These are phyloP conservation scores for Xylariaceae sp. DNA, from an alignment of 2,329 filamentous ascomycete species.

Conservation along the genomic window DNA sequence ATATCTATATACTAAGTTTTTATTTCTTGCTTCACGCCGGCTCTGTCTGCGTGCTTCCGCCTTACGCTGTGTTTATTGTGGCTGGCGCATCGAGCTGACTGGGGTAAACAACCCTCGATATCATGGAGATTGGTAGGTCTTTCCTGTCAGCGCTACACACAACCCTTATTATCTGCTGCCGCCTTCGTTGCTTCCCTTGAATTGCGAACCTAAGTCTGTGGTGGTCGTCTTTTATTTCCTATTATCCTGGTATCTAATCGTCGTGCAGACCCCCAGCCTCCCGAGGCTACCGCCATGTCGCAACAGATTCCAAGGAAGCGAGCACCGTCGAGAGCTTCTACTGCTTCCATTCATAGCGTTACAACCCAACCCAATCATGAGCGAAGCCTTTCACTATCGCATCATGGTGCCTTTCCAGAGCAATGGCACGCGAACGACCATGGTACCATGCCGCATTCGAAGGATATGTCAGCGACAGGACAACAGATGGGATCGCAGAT, in stretches of 20 bases:
- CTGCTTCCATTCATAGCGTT: conserved; percentile 61
- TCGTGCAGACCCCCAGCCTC: conserved; percentile 36
- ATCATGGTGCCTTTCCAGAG: conserved; percentile 50
- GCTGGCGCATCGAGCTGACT: conserved; percentile 30
- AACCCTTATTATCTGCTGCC: neutral
- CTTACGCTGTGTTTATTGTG: conserved; percentile 36
- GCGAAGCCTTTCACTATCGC: conserved; percentile 47
- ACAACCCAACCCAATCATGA: conserved; percentile 59
- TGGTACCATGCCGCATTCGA: conserved; percentile 42
- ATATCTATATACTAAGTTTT: conserved; percentile 11
- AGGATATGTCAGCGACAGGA: conserved; percentile 48
- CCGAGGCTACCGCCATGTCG: conserved; percentile 44
- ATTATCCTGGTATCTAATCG: conserved; percentile 26
- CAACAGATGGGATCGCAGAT: conserved; percentile 44
- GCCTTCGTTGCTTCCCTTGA: neutral
- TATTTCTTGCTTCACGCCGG: conserved; percentile 13
- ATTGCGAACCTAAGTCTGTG: neutral
- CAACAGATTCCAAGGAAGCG: conserved; percentile 53
- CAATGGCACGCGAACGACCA: conserved; percentile 58
- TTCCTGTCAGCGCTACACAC: neutral
- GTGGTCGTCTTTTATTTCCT: conserved; percentile 22
- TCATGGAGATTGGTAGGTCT: conserved; percentile 36
- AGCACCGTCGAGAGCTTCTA: conserved; percentile 61
- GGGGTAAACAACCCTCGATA: conserved; percentile 41
- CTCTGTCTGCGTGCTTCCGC: conserved; percentile 8